These are phyloP conservation scores for Coelastrella sp. DNA, from an alignment of 139 green algal genomes.

Conservation along the genomic window DNA sequence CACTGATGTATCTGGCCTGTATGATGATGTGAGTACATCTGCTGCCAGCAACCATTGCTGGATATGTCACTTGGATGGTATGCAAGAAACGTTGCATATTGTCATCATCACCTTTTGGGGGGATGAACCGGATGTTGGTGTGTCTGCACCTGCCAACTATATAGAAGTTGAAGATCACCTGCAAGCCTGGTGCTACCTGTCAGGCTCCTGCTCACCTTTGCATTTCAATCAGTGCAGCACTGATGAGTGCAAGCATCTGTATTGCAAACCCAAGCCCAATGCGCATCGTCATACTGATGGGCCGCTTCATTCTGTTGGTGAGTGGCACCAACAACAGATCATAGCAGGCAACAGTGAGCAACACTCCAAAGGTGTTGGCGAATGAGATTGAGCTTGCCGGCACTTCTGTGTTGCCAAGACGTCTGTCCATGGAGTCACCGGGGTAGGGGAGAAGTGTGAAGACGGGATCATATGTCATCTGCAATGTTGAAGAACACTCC, in stretches of 20 bases:
- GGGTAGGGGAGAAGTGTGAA: conserved; percentile 46
- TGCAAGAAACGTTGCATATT: no score
- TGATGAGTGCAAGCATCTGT: conserved; percentile 6
- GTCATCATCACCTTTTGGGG: no score
- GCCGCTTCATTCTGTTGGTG: conserved; percentile 10
- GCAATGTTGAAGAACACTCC: background rate
- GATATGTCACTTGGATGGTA: no score
- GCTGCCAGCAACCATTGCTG: no score
- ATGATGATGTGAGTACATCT: no score
- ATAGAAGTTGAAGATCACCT: no score
- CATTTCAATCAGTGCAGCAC: conserved; percentile 40
- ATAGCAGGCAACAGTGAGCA: conserved; percentile 48
- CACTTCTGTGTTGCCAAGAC: conserved; percentile 30
- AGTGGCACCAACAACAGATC: conserved; percentile 45
- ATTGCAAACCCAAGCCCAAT: conserved; percentile 22
- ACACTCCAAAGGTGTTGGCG: conserved; percentile 48
- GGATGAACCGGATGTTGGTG: no score
- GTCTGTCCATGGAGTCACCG: conserved; percentile 55
- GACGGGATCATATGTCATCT: conserved; percentile 52
- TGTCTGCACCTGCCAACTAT: no score
- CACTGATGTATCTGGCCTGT: no score
- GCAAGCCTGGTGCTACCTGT: no score
- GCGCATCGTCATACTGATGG: conserved; percentile 21
- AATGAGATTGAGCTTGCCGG: conserved; percentile 51
- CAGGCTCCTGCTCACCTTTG: background rate